Conservation (phyloP, 2,329 filamentous ascomycete genomes). For the Alternaria viburni region DNA sequence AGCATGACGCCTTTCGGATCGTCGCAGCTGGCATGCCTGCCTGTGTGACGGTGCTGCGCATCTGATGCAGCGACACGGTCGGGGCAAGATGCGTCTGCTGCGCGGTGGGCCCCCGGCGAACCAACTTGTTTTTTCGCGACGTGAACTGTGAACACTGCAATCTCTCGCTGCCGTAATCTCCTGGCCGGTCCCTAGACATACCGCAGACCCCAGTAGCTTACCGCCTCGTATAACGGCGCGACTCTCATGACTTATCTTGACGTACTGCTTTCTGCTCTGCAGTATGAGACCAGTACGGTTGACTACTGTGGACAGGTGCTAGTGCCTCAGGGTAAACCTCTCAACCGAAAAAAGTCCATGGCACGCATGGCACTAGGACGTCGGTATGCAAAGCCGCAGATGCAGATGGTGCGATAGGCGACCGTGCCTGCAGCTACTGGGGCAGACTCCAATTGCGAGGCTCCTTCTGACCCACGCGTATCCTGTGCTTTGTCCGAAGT, state of each 20-base stretch:
- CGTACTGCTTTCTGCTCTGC: not conserved
- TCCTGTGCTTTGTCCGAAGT: constrained; percentile 14
- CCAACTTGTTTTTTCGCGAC: constrained; percentile 27
- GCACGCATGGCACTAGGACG: constrained; percentile 6
- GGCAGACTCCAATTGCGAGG: constrained; percentile 22
- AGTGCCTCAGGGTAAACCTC: constrained; percentile 4
- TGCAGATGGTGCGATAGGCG: not conserved
- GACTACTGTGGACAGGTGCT: not conserved
- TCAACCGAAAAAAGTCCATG: constrained; percentile 6
- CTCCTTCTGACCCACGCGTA: constrained; percentile 21
- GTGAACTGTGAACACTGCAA: constrained; percentile 27
- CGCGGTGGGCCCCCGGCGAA: constrained; percentile 19
- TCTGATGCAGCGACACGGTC: constrained; percentile 1
- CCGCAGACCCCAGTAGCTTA: constrained; percentile 3
- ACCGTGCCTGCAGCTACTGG: constrained; percentile 11
- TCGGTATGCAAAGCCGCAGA: constrained; percentile 10
- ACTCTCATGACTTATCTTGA: not conserved
- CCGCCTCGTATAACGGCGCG: constrained; percentile 13
- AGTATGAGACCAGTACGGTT: not conserved
- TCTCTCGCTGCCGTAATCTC: constrained; percentile 22
- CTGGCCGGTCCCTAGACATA: constrained; percentile 16
- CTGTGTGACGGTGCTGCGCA: not conserved
- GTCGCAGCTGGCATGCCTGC: constrained; percentile 8
- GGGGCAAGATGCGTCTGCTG: constrained; percentile 11
- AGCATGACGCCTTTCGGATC: constrained; percentile 15